Base-by-base conservation (phyloP, 139 green algal genomes). In the Tetraselmis chui region DNA sequence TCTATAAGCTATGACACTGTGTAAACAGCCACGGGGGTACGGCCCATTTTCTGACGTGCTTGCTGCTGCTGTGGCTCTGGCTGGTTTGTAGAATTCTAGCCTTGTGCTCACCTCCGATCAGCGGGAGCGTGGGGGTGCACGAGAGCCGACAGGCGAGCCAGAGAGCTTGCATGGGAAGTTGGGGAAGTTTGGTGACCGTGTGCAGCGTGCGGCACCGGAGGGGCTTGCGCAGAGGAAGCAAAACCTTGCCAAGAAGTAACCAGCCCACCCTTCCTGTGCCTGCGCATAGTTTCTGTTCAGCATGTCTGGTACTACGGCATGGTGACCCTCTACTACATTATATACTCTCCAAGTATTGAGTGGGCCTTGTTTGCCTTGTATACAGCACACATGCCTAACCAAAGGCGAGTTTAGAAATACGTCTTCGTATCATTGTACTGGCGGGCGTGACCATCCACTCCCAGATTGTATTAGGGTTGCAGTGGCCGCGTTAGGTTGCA, bases 81-180 rank as follows among this genome's bases (percentile, higher is more conserved):
- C 45, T 18, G 45, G 11, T 18, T 18, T 83, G 30, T 90, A 98
- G 92, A 99, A 99, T 89, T 98, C 96, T 5, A 96, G 91, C 81
- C 88, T 99, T 0, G 96, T 99, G 85, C 91, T 99, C 23, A 98
- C 95, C 0, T 91, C 93, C 0, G 95, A 98, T 78, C 94, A 89
- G 31, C 91, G 94, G 30, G 94, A 89, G 22, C 88, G 95, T 22
- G 93, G 93, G 18, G n/a, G n/a, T n/a, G 89, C 85, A 2, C 84
- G 89, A 28, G 96, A 98, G 86, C 96, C 97, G 1, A 95, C 91
- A 32, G 97, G 97, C 23, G 93, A 96, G 84, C 92, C 96, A 23
- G 94, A 97, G 82, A 91, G 93, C 28, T 91, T 99, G 11, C 94
- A 87, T 86, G 93, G 89, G 23, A 95, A 96, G 88, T 82, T 90